These are phyloP conservation scores for Leishmania martiniquensis DNA, from an alignment of 208 protist genomes.

Conservation along the genomic window DNA sequence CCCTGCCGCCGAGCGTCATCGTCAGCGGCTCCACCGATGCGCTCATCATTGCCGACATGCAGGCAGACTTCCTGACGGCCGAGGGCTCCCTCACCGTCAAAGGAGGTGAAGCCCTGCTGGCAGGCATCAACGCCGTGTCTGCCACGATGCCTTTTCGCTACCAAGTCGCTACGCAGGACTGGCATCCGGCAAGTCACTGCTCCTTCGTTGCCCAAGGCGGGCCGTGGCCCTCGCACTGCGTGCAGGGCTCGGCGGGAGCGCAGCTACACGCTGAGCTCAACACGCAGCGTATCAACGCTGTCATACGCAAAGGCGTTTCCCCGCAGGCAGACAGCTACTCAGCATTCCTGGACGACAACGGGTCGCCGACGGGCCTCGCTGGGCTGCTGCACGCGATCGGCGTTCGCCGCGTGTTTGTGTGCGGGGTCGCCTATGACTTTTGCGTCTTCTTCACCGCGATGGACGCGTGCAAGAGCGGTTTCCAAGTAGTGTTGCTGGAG, in stretches of 20 bases:
- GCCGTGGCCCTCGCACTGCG: conserved; percentile 64
- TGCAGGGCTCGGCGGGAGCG: conserved; percentile 46
- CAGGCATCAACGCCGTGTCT: conserved; percentile 49
- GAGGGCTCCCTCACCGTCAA: conserved; percentile 49
- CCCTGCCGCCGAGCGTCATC: too few relatives aligned
- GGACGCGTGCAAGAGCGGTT: conserved; percentile 43
- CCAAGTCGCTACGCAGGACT: conserved; percentile 63
- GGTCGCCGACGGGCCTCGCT: conserved; percentile 39
- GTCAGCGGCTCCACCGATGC: conserved; percentile 37
- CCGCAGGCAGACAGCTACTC: conserved; percentile 62
- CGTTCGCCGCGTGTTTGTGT: conserved; percentile 67
- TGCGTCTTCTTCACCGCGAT: conserved; percentile 69
- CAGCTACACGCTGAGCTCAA: conserved; percentile 39
- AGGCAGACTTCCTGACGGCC: conserved; percentile 68
- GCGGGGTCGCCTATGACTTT: conserved; percentile 70
- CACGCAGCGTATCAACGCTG: conserved; percentile 17
- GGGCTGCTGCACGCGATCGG: conserved; percentile 39
- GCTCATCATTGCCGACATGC: conserved; percentile 70
- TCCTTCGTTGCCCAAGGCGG: conserved; percentile 61
- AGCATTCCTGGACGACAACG: conserved; percentile 52
- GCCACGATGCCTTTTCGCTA: conserved; percentile 29
- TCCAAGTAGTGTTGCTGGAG: conserved; percentile 60
- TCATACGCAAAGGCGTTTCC: conserved; percentile 46
- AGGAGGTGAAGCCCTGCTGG: conserved; percentile 33
- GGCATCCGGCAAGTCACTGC: conserved; percentile 63